phyloP scores from a whole-genome alignment of 1,139 yeast genomes.

The Suhomyces ambrosiae region DNA sequence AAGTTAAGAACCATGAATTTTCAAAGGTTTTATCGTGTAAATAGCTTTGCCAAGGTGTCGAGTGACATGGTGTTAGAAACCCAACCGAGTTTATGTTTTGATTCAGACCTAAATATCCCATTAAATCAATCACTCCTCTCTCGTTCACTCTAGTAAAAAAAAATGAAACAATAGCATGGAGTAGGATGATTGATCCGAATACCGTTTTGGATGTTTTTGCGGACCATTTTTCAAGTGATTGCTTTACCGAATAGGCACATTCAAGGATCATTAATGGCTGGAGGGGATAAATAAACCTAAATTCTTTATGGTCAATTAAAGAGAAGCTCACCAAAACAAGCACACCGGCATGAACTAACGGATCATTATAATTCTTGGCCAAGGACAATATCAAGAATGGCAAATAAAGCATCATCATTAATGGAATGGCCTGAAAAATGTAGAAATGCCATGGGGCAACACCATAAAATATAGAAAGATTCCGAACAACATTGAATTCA shows the following conservation, averaged over 20 bases:
- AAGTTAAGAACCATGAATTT: slow-evolving; percentile 72
- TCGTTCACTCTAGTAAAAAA: slow-evolving; percentile 73
- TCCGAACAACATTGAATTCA: slow-evolving; percentile 72
- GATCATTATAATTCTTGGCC: slow-evolving; percentile 14
- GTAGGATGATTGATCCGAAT: slow-evolving; percentile 21
- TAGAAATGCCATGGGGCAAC: slow-evolving; percentile 85
- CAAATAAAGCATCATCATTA: slow-evolving; percentile 63
- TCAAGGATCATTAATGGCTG: slow-evolving; percentile 61
- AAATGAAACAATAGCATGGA: slow-evolving; percentile 48
- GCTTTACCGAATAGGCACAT: slow-evolving; percentile 20
- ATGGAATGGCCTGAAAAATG: slow-evolving; percentile 77
- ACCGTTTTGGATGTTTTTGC: neutral
- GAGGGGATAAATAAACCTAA: slow-evolving; percentile 84
- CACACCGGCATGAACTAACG: slow-evolving; percentile 31
- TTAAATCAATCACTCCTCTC: slow-evolving; percentile 77
- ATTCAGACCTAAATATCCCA: slow-evolving; percentile 51
- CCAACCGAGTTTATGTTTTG: slow-evolving; percentile 58
- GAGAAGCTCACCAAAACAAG: slow-evolving; percentile 61
- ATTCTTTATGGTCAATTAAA: slow-evolving; percentile 78
- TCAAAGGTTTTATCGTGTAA: slow-evolving; percentile 59
- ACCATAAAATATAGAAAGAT: slow-evolving; percentile 84
- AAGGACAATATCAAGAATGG: slow-evolving; percentile 50
- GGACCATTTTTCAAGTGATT: slow-evolving; percentile 4
- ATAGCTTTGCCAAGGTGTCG: slow-evolving; percentile 93
- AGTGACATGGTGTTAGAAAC: slow-evolving; percentile 92